A percentile compares a stretch with the other conserved stretches of the same genome.
These are phyloP conservation scores for Glonium stellatum DNA, from an alignment of 495 filamentous ascomycete species.

Conservation along the genomic window DNA sequence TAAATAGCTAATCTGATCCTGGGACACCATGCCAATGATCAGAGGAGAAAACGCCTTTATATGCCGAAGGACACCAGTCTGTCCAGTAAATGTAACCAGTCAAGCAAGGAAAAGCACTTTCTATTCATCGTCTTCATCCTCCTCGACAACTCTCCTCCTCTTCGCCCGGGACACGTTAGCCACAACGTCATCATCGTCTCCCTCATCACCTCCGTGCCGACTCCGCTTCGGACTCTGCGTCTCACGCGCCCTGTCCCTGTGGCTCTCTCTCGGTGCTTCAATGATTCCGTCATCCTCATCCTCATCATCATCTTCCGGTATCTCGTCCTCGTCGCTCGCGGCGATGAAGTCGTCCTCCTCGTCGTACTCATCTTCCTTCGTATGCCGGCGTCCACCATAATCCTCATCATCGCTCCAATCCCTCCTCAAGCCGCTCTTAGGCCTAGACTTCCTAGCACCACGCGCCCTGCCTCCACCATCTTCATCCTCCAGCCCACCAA, in stretches of 20 bases:
- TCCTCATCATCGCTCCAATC: slow-evolving; percentile 44
- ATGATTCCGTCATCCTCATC: slow-evolving; percentile 37
- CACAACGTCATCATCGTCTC: slow-evolving; percentile 28
- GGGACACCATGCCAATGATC: too few species aligned
- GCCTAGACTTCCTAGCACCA: slow-evolving; percentile 22
- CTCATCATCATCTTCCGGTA: slow-evolving; percentile 55
- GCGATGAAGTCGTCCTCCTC: slow-evolving; percentile 51
- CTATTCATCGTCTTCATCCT: slow-evolving; percentile 37
- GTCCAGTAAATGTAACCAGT: too few species aligned
- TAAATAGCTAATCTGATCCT: too few species aligned
- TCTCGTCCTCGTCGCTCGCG: slow-evolving; percentile 44
- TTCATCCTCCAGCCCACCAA: slow-evolving; percentile 68
- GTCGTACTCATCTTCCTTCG: slow-evolving; percentile 68
- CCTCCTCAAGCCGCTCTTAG: slow-evolving; percentile 27
- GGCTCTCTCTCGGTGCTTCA: slow-evolving; percentile 32
- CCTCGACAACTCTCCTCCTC: slow-evolving; percentile 33
- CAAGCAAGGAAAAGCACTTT: not conserved
- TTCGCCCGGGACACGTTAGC: slow-evolving; percentile 20
- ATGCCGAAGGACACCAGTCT: too few species aligned
- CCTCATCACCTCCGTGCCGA: slow-evolving; percentile 23
- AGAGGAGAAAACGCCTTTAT: too few species aligned
- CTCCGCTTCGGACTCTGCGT: slow-evolving; percentile 30
- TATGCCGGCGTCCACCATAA: slow-evolving; percentile 53
- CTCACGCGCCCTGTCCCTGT: slow-evolving; percentile 14
- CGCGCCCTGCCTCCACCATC: slow-evolving; percentile 57